These are phyloP conservation scores for Pseudoscleropodium purum DNA, from an alignment of 225 moss, liverwort and hornwort genomes.

Conservation along the genomic window DNA sequence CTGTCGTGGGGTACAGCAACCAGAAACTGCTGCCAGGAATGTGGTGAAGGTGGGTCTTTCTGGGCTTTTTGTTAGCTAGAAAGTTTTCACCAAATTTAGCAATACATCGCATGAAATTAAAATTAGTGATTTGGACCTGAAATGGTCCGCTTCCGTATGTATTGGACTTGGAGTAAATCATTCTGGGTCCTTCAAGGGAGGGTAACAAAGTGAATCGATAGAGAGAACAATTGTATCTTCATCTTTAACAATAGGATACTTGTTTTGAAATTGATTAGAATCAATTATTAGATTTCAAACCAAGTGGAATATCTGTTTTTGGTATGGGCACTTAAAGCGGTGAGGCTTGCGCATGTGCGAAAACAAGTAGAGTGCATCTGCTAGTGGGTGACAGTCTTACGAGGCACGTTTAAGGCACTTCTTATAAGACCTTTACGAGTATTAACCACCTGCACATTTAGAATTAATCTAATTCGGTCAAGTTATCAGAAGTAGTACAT, in stretches of 20 bases:
- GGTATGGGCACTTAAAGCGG: too few relatives aligned
- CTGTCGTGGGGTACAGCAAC: constrained; percentile 51
- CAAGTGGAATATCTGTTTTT: background rate
- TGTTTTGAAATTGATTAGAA: background rate
- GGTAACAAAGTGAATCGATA: background rate
- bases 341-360: background rate
- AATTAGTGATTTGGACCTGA: background rate
- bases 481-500: background rate
- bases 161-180: background rate
- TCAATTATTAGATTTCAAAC: background rate
- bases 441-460: background rate
- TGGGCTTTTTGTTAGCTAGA: background rate
- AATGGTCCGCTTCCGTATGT: background rate
- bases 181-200: background rate
- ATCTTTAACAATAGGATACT: too few relatives aligned
- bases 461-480: too few relatives aligned
- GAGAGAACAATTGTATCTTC: background rate
- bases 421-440: background rate
- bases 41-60: constrained; percentile 54
- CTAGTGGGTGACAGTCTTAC: background rate
- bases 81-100: background rate
- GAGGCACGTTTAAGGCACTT: background rate
- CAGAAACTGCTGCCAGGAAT: constrained; percentile 56
- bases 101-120: background rate
- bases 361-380: background rate